Base-by-base conservation (phyloP, 2,329 filamentous ascomycete species). In the Fusarium sp. region DNA sequence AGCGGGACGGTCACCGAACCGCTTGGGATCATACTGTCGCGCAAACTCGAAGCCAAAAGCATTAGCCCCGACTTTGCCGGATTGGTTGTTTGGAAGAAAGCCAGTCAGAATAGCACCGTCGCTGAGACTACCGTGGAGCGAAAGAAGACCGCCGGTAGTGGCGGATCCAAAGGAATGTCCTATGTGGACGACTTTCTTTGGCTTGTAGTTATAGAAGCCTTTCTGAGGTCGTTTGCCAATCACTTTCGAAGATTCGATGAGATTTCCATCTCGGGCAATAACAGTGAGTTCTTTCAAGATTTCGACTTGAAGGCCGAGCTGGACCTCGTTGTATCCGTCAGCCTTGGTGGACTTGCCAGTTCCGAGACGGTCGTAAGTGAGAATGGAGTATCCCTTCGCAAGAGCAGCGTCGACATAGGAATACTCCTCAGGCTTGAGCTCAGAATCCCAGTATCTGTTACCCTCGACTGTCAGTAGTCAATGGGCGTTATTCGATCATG, bases 41-140 rank as follows among this genome's bases (percentile, higher is more conserved):
- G 52, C 52, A 30, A 55, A 44, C n/a, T 45, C 52, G 15, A 55
- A 55, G 17, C 52, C 52, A 9, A 55, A 55, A 1, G 38, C 3
- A 2, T 55, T 41, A 4, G 52, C 15, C 0, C 38, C 38, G 1
- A 55, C 18, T 4, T 45, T 45, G 4, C 52, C 52, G 4, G 6
- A 3, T 1, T 55, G 38, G 6, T n/a, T 55, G 1, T 55, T 55
- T 0, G 52, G 52, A 3, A 55, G 52, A 1, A n/a, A 55, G 1
- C 52, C 52, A 12, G 52, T 55, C 1, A 55, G 7, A 6, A 55
- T 55, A 8, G 52, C 38, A 0, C 52, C 52, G 5, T 55, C 52
- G 17, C 38, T 45, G 6, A 55, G 38, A 26, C 3, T 45, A 0
- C 38, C 52, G 5, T 55, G n/a, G 17, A 44, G 37, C 0, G 38